Evolutionary conservation across 345 rosid genomes (phyloP), one percentile per base, ranked within the genome.

Genomic region (Moricandia arvensis): DNA sequence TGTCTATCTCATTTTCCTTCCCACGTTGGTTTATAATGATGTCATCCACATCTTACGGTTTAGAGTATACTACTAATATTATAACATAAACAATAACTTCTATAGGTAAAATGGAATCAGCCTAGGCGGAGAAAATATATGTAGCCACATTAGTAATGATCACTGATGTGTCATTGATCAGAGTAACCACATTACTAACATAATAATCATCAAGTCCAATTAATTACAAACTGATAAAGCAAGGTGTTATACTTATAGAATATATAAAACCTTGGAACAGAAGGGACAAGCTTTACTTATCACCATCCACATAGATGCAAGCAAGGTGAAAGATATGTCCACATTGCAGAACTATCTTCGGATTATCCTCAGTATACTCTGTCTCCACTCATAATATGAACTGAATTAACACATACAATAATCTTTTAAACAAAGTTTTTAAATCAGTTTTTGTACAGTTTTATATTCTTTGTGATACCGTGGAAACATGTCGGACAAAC

Each of bases 231-330:
- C 5, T 51, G 27, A 51, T 8, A 51, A 49, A 49, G 11, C n/a
- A n/a, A n/a, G n/a, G n/a, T n/a, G n/a, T n/a, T n/a, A n/a, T n/a
- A n/a, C n/a, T n/a, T n/a, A n/a, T n/a, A n/a, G n/a, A n/a, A 21
- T 34, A 47, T n/a, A 54, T 51, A 27, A 64, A 77, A 87, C 89
- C 89, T 75, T 81, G 75, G 75, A 63, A 71, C 91, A 84, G 9
- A 85, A 64, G 26, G 87, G 89, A 81, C 89, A 85, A 12, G 64
- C 71, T 69, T 72, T 17, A 54, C 86, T 84, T 83, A 87, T 82
- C 80, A 84, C 86, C 87, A 79, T 85, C 87, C 90, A 87, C 87
- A 45, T 79, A 85, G 76, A 81, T 85, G 68, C 87, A 87, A 29
- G 85, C 26, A 11, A 85, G 86, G 62, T 87, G 89, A 63, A 72